Percentiles rank a stretch among this genome's conserved stretches.
Conservation (phyloP, 2,329 filamentous ascomycete species). For the Clathrospora elynae region DNA sequence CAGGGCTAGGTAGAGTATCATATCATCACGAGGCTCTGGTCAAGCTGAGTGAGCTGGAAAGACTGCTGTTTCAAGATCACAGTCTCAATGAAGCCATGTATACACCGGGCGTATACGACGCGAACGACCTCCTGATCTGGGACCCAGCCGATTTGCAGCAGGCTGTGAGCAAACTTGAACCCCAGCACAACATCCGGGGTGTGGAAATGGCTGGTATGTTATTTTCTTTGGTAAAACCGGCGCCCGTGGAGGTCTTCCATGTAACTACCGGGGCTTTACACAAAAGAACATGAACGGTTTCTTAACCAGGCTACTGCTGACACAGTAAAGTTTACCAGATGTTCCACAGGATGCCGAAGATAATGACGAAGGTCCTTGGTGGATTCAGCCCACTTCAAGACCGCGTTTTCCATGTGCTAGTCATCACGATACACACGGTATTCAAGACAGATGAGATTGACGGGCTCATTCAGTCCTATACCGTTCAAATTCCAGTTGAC, state of each 20-base stretch:
- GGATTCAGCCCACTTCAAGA: constrained; percentile 60
- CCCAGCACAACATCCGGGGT: constrained; percentile 28
- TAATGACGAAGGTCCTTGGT: no score
- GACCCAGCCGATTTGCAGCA: constrained; percentile 38
- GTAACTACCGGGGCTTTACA: no score
- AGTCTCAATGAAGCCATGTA: constrained; percentile 63
- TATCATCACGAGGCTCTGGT: constrained; percentile 56
- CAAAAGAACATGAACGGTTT: no score
- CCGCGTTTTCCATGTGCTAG: constrained; percentile 69
- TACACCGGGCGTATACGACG: constrained; percentile 61
- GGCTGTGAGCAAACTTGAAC: constrained; percentile 27
- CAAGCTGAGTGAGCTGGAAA: constrained; percentile 68
- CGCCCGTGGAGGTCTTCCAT: no score
- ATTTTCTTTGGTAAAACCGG: background rate
- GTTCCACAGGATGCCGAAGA: constrained; percentile 62
- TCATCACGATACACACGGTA: constrained; percentile 57
- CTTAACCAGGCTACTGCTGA: constrained; percentile 12
- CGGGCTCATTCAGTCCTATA: constrained; percentile 58
- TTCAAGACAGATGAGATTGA: constrained; percentile 20
- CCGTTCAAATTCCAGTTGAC: constrained; percentile 59
- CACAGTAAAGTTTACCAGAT: constrained; percentile 62
- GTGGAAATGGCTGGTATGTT: constrained; percentile 48
- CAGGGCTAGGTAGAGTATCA: constrained; percentile 65
- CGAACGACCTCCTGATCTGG: constrained; percentile 53
- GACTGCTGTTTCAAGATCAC: constrained; percentile 64